These are phyloP conservation scores for Epichloe sp. DNA, from an alignment of 2,329 filamentous ascomycete species.

Conservation along the genomic window DNA sequence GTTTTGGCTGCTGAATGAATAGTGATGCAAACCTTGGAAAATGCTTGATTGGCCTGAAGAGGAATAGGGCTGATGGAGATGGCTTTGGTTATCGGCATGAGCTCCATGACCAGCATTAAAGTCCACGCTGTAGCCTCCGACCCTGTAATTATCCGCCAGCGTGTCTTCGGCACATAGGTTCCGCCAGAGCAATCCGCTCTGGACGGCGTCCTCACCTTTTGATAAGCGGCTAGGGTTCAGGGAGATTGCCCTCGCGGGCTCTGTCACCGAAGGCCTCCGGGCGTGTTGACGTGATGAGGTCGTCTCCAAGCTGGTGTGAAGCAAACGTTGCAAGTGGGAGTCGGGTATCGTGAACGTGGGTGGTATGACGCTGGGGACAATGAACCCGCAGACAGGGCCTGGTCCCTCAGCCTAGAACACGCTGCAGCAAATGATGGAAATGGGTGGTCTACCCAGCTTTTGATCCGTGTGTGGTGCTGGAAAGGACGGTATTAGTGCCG, in stretches of 20 bases:
- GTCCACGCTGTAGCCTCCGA: slow-evolving; percentile 62
- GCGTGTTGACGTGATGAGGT: background rate
- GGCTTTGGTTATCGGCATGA: slow-evolving; percentile 51
- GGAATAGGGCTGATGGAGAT: slow-evolving; percentile 52
- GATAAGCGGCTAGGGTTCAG: slow-evolving; percentile 43
- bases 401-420: background rate
- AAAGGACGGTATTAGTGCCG: background rate
- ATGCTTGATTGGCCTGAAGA: slow-evolving; percentile 22
- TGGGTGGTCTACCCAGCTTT: background rate
- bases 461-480: background rate
- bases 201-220: slow-evolving; percentile 54
- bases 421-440: background rate
- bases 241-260: slow-evolving; percentile 43
- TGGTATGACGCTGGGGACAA: background rate
- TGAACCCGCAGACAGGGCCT: background rate
- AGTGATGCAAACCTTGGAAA: slow-evolving; percentile 6
- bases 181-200: slow-evolving; percentile 66
- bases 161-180: slow-evolving; percentile 59
- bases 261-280: slow-evolving; percentile 20
- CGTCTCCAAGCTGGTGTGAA: background rate
- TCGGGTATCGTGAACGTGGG: slow-evolving; percentile 4
- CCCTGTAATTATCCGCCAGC: slow-evolving; percentile 63
- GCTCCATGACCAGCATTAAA: slow-evolving; percentile 52
- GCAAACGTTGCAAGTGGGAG: background rate
- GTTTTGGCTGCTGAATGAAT: slow-evolving; percentile 6